Evolutionary conservation across 1,139 yeast genomes (phyloP).

Genomic region (Candida sp.): DNA sequence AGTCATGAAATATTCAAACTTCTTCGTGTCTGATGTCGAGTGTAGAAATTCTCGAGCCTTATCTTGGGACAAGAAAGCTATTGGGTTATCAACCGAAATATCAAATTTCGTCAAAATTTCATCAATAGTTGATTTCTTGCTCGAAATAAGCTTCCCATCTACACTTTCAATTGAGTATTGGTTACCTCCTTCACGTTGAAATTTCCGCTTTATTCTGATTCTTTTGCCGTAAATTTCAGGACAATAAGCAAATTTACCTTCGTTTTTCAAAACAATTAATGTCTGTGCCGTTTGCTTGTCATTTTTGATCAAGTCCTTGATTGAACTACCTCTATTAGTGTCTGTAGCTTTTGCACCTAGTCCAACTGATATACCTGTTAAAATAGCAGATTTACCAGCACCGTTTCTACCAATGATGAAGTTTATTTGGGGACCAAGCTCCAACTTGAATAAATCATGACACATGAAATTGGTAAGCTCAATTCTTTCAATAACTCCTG

Average conservation of each 20-base stretch:
- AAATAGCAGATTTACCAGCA: conserved; percentile 89
- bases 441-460: conserved; percentile 76
- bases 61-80: conserved; percentile 92
- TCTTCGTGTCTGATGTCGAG: conserved; percentile 64
- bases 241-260: conserved; percentile 61
- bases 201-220: conserved; percentile 69
- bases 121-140: conserved; percentile 63
- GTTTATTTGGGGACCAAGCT: conserved; percentile 80
- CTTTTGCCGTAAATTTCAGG: conserved; percentile 63
- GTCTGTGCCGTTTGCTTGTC: conserved; percentile 69
- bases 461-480: conserved; percentile 71
- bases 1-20: conserved; percentile 73
- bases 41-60: conserved; percentile 89
- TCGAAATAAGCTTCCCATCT: conserved; percentile 50
- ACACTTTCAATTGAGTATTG: conserved; percentile 53
- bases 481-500: conserved; percentile 58
- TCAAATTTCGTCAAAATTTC: conserved; percentile 67
- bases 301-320: conserved; percentile 71
- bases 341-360: conserved; percentile 94
- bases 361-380: conserved; percentile 89
- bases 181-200: conserved; percentile 50
- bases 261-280: conserved; percentile 56
- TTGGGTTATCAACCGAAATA: conserved; percentile 85
- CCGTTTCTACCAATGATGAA: conserved; percentile 95
- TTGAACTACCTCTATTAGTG: conserved; percentile 77